Evolutionary conservation across 148 eudicot species (phyloP), one percentile per base, ranked within the genome.

Genomic region (Nyssa sinensis): DNA sequence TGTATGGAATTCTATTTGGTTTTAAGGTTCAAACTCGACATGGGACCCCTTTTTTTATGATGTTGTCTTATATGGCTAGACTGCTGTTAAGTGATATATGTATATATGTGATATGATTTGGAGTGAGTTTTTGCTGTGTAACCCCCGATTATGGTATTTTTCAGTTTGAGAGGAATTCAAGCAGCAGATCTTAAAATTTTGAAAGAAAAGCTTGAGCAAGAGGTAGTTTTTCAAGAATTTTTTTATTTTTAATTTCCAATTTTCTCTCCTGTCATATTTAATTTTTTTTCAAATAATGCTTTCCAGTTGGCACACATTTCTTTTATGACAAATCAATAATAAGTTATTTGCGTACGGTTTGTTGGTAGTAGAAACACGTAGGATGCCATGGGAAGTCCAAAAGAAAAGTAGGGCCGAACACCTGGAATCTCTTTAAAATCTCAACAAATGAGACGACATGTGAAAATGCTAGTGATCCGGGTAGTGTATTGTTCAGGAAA

Each of bases 151-250:
- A 64, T 79, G 62, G 65, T 28, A 21, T 7, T 81, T 79, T 62
- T 12, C 90, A 95, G 98, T 77, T 66, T 92, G 72, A 89, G 84
- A 80, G 98, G 97, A 73, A 88, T 92, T 63, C 79, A 77, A 61
- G 23, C 62, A 3, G 86, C 86, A 49, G 97, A 95, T 82, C 92
- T 95, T 59, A 86, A 71, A 83, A 69, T 30, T 81, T 77, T 95
- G 75, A 95, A 95, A 85, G 89, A 85, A 79, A 86, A 86, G 79
- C 96, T 95, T 60, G 88, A 90, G 74, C 85, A 89, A 86, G 98
- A 95, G 97, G 98, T 90, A 74, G 27, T 47, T 49, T 71, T 32
- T n/a, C 34, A 35, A 24, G 21, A 31, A 61, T 57, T 11, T 58
- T 47, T 59, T 74, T 7, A n/a, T n/a, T 53, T 24, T 28, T 28